Conservation (phyloP, 257 asterid species). For the Fraxinus excelsior region DNA sequence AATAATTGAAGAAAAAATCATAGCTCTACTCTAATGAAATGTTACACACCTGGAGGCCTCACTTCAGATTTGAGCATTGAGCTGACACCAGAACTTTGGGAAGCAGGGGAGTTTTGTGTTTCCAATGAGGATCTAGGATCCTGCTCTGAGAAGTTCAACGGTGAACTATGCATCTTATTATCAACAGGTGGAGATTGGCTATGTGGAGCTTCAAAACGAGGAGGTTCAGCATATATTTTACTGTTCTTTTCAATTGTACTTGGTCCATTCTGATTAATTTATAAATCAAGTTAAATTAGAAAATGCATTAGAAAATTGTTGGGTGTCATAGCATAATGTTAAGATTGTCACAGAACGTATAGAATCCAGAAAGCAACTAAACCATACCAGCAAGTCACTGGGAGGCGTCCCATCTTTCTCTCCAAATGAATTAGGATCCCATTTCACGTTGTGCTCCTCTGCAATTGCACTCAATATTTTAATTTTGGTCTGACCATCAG, state of each 20-base stretch:
- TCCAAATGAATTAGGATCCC: constrained; percentile 71
- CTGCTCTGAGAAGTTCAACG: constrained; percentile 37
- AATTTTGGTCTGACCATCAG: constrained; percentile 77
- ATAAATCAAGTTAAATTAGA: constrained; percentile 8
- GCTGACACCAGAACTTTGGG: constrained; percentile 38
- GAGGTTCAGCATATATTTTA: constrained; percentile 42
- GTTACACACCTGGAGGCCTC: constrained; percentile 53
- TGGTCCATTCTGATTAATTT: constrained; percentile 62
- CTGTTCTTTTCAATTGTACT: constrained; percentile 45
- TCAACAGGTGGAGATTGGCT: constrained; percentile 41
- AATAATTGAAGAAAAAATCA: neutral
- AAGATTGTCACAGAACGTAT: neutral
- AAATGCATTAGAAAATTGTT: neutral
- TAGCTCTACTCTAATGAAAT: constrained; percentile 1
- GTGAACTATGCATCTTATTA: constrained; percentile 33
- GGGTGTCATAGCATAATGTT: neutral
- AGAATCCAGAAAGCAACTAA: constrained; percentile 27
- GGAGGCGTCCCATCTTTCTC: constrained; percentile 44
- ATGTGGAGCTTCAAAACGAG: constrained; percentile 36
- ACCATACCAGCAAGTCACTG: constrained; percentile 61
- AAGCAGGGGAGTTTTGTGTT: constrained; percentile 35
- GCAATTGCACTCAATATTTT: constrained; percentile 71
- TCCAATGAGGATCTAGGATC: constrained; percentile 41
- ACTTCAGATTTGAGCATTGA: constrained; percentile 37
- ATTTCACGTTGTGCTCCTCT: constrained; percentile 72